A percentile compares a stretch with the other conserved stretches of the same genome.
Evolutionary conservation across 2,329 filamentous ascomycete species (phyloP).

Genomic region (Stenocarpella maydis): DNA sequence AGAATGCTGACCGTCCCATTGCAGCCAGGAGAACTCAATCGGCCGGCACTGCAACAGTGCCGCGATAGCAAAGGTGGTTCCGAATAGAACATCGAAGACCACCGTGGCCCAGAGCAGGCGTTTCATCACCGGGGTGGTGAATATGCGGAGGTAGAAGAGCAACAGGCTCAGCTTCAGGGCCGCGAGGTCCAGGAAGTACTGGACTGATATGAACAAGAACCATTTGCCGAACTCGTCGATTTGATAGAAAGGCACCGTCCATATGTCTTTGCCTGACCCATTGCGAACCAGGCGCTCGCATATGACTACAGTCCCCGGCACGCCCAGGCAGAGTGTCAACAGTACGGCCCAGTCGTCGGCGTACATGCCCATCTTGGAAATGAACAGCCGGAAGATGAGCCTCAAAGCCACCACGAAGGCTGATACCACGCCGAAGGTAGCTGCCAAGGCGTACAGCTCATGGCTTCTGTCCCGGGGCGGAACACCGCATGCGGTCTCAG

Average conservation of each 20-base stretch:
- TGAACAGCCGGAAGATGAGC: constrained; percentile 34
- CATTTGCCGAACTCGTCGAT: constrained; percentile 40
- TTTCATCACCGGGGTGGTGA: constrained; percentile 11
- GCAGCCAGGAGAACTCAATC: constrained; percentile 50
- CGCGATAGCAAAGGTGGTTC: constrained; percentile 44
- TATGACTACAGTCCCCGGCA: constrained; percentile 35
- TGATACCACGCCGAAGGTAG: constrained; percentile 28
- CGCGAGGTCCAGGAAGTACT: constrained; percentile 32
- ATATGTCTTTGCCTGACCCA: constrained; percentile 43
- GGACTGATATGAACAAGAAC: constrained; percentile 40
- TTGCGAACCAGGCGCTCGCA: constrained; percentile 29
- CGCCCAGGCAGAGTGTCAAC: constrained; percentile 24
- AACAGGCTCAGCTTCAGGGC: constrained; percentile 28
- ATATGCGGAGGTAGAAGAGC: constrained; percentile 33
- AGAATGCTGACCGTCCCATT: constrained; percentile 50
- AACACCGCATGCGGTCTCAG: constrained; percentile 20
- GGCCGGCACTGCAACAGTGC: constrained; percentile 51
- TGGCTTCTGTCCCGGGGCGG: background rate
- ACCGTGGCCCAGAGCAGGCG: constrained; percentile 25
- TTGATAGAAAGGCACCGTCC: constrained; percentile 39
- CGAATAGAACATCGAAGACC: constrained; percentile 29
- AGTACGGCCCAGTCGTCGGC: constrained; percentile 38
- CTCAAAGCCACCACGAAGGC: constrained; percentile 20
- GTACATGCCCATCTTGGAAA: constrained; percentile 27
- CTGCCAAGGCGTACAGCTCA: background rate